phyloP scores from a whole-genome alignment of 2,329 filamentous ascomycete genomes.

The Talaromyces sp. region DNA sequence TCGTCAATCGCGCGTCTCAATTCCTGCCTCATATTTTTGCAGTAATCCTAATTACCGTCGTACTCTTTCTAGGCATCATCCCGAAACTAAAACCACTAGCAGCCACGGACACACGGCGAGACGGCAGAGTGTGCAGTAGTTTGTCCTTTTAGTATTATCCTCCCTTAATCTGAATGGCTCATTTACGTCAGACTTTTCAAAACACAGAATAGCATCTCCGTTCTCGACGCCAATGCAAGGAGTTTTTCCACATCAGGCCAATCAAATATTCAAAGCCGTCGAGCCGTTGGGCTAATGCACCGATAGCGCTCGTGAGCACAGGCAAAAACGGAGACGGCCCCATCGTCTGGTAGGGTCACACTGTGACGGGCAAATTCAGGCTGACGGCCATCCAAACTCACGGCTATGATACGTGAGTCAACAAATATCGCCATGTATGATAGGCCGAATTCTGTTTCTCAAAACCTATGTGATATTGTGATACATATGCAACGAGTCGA shows the following conservation, averaged over 20 bases:
- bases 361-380: neutral
- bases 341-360: neutral
- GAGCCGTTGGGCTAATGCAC: conserved; percentile 15
- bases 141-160: neutral
- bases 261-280: conserved; percentile 1
- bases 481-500: neutral
- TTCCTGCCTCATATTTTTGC: no score
- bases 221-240: conserved; percentile 7
- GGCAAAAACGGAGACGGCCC: neutral
- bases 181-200: neutral
- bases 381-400: neutral
- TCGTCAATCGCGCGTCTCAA: neutral
- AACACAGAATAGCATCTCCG: neutral
- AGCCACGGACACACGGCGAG: neutral
- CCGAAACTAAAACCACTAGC: neutral
- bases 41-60: no score
- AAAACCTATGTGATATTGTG: neutral
- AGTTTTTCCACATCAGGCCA: neutral
- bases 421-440: neutral
- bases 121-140: neutral
- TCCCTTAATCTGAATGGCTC: no score
- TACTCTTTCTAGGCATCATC: neutral
- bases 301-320: neutral
- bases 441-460: neutral
- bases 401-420: neutral